These are phyloP conservation scores for Ceratobasidium sp. DNA, from an alignment of 1,284 basidiomycete species.

Conservation along the genomic window DNA sequence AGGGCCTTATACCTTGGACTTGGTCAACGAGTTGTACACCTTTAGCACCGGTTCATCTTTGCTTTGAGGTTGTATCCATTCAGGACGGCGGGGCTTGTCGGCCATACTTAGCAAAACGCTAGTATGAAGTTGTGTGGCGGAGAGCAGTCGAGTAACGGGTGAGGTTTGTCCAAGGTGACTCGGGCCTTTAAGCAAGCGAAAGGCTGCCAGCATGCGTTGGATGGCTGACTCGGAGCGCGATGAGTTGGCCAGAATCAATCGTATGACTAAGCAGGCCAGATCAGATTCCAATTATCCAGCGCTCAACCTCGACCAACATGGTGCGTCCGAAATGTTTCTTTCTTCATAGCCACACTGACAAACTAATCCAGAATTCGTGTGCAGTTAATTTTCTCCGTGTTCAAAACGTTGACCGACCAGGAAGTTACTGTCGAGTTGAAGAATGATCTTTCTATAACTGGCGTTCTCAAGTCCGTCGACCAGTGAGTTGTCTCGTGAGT, in stretches of 20 bases:
- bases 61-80: conserved; percentile 49
- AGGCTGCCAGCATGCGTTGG: conserved; percentile 12
- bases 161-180: neutral
- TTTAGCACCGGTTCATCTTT: conserved; percentile 61
- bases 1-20: conserved; percentile 73
- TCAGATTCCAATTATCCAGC: conserved; percentile 18
- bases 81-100: conserved; percentile 45
- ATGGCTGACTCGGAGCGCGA: conserved; percentile 4
- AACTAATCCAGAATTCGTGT: conserved; percentile 18
- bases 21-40: conserved; percentile 94
- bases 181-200: neutral
- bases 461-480: conserved; percentile 96
- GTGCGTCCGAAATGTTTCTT: neutral
- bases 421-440: conserved; percentile 98
- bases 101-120: conserved; percentile 23
- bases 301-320: conserved; percentile 30
- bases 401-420: conserved; percentile 99
- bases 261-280: conserved; percentile 7
- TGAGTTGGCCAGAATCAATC: too few species aligned
- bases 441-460: conserved; percentile 97
- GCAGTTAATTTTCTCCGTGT: conserved; percentile 95
- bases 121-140: neutral
- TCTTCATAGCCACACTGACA: conserved; percentile 18
- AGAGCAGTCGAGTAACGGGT: neutral
- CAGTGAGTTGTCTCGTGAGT: conserved; percentile 67